phyloP scores from a whole-genome alignment of 768 basidiomycete genomes.

The Tricholoma saponaceum region DNA sequence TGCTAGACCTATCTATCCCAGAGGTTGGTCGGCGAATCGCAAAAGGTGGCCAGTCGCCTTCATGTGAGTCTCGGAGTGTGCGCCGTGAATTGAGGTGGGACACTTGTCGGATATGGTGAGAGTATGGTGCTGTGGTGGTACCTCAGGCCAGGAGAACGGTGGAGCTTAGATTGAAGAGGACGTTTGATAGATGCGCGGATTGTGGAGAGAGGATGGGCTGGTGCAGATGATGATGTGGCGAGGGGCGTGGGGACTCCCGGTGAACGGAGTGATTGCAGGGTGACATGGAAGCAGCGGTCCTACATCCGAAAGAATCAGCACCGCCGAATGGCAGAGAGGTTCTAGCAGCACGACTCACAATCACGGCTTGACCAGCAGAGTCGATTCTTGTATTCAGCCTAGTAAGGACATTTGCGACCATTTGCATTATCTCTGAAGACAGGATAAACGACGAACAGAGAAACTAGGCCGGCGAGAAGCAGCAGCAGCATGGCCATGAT shows the following conservation, averaged over 20 bases:
- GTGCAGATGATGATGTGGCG: slow-evolving; percentile 1
- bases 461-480: too few relatives aligned
- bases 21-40: slow-evolving; percentile 89
- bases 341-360: too few relatives aligned
- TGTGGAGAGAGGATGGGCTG: background rate
- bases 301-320: too few relatives aligned
- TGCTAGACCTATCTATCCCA: slow-evolving; percentile 57
- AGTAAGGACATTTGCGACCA: too few relatives aligned
- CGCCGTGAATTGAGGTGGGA: slow-evolving; percentile 91
- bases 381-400: too few relatives aligned
- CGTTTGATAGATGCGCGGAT: slow-evolving; percentile 1
- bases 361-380: too few relatives aligned
- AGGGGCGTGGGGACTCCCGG: background rate
- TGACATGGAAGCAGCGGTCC: too few relatives aligned
- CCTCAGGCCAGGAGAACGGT: background rate
- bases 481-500: too few relatives aligned
- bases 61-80: slow-evolving; percentile 76
- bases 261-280: slow-evolving; percentile 16
- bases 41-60: slow-evolving; percentile 63
- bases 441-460: too few relatives aligned
- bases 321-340: too few relatives aligned
- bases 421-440: too few relatives aligned
- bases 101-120: slow-evolving; percentile 85
- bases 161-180: background rate
- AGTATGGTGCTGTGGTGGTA: slow-evolving; percentile 2